These are phyloP conservation scores for Collybiopsis luxurians DNA, from an alignment of 768 basidiomycete species.

Conservation along the genomic window DNA sequence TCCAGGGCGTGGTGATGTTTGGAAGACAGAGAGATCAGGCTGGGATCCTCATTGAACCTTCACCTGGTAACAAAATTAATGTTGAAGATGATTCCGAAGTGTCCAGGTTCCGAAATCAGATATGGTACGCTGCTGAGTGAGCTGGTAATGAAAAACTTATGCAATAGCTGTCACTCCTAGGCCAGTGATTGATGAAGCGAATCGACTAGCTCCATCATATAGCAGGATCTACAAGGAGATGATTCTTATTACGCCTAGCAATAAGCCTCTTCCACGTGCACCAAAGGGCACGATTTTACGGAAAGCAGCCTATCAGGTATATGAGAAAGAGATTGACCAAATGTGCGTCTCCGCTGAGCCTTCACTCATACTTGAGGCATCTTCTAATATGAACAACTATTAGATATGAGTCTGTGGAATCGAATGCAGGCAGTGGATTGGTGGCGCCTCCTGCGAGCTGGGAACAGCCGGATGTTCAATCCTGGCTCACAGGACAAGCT, in stretches of 20 bases:
- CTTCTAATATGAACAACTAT: not conserved
- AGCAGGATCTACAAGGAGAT: slow-evolving; percentile 51
- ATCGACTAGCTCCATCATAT: slow-evolving; percentile 37
- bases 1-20: slow-evolving; percentile 41
- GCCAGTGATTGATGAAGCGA: slow-evolving; percentile 41
- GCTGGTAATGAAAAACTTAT: not conserved
- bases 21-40: slow-evolving; percentile 32
- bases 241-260: slow-evolving; percentile 38
- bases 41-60: slow-evolving; percentile 30
- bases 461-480: not conserved
- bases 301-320: slow-evolving; percentile 37
- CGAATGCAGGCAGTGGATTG: not conserved
- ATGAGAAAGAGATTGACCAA: slow-evolving; percentile 43
- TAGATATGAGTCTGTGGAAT: not conserved
- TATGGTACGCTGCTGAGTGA: slow-evolving; percentile 28
- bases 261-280: slow-evolving; percentile 39
- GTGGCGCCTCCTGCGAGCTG: not conserved
- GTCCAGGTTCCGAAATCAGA: slow-evolving; percentile 28
- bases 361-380: not conserved
- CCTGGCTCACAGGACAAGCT: not conserved
- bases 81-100: slow-evolving; percentile 22
- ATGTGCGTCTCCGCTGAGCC: slow-evolving; percentile 28
- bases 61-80: slow-evolving; percentile 24
- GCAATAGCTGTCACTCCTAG: slow-evolving; percentile 15
- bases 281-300: slow-evolving; percentile 48